Base-by-base conservation (phyloP, 2,329 filamentous ascomycete species). In the Penicillium sp. region DNA sequence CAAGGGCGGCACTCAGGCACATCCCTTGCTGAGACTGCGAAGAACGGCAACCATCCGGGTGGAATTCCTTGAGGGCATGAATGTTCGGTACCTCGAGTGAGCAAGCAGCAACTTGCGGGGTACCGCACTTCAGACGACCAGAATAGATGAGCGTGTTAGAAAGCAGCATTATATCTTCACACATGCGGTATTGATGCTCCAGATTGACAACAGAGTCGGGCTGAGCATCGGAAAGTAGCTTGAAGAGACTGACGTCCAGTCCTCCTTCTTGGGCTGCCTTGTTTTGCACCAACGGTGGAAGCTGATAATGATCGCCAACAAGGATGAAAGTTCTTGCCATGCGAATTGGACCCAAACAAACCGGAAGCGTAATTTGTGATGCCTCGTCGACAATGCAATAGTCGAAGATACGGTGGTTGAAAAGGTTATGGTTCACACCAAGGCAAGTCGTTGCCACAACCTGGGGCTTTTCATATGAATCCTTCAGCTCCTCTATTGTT, bases 381-480 rank as follows among this genome's bases (percentile, higher is more conserved):
- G 94, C 94, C 73, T 99, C 94, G 60, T 99, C 94, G 3, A 99
- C 93, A 56, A 99, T 97, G 67, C 94, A 99, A 68, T 97, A 97
- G 73, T 99, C 94, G 62, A 99, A 99, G 0, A 87, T 85, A 4
- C 94, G 88, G 66, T 93, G 89, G 50, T 84, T 88, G 74, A 99
- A 97, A 7, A 99, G 77, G 2, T 87, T 82, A 69, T 99, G 94
- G 61, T 88, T 93, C 68, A 97, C 90, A 2, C 92, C 91, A 21
- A 99, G 81, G 67, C 94, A 99, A 0, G 94, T 97, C 0, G 94
- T 97, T 4, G 93, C 94, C 3, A 99, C 94, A 23, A 99, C 86
- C 1, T 89, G 89, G 2, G 89, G 90, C 42, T 87, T 85, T 68
- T 94, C 89, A 84, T 94, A 97, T 0, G 88, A 87, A 49, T 84